phyloP scores from a whole-genome alignment of 2,329 filamentous ascomycete species.

The Apiospora aurea region DNA sequence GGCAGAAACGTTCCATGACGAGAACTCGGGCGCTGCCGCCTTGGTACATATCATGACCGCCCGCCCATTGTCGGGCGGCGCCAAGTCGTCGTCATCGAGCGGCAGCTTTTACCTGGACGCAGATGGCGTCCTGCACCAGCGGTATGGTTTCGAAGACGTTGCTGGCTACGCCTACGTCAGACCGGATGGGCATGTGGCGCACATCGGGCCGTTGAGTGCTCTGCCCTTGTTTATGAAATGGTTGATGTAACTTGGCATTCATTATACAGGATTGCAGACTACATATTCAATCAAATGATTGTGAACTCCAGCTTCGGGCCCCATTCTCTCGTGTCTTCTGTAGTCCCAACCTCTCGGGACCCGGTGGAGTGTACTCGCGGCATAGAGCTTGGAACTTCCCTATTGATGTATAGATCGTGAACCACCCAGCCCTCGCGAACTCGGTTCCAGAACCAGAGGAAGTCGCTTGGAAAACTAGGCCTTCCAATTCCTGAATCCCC shows the following conservation, averaged over 20 bases:
- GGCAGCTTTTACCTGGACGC: slow-evolving; percentile 32
- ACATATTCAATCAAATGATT: neutral
- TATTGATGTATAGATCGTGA: neutral
- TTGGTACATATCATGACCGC: slow-evolving; percentile 32
- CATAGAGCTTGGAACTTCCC: neutral
- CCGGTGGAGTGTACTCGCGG: neutral
- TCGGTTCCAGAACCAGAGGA: neutral
- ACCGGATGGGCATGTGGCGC: slow-evolving; percentile 40
- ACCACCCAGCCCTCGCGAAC: neutral
- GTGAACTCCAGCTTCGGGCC: neutral
- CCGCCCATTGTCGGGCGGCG: slow-evolving; percentile 23
- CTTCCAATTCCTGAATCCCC: neutral
- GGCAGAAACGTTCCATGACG: slow-evolving; percentile 30
- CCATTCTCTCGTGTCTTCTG: neutral
- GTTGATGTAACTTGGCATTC: slow-evolving; percentile 20
- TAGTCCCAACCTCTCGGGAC: neutral
- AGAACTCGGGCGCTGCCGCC: slow-evolving; percentile 28
- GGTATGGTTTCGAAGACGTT: slow-evolving; percentile 34
- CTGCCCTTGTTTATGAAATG: slow-evolving; percentile 31
- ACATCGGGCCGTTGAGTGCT: slow-evolving; percentile 36
- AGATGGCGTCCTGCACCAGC: slow-evolving; percentile 34
- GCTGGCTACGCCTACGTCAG: slow-evolving; percentile 39
- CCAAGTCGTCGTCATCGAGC: neutral
- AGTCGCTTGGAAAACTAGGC: neutral
- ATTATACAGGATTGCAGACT: neutral